Percentiles rank a stretch among this genome's conserved stretches.
Conservation (phyloP, 306 rosid species). For the Quercus suber region DNA sequence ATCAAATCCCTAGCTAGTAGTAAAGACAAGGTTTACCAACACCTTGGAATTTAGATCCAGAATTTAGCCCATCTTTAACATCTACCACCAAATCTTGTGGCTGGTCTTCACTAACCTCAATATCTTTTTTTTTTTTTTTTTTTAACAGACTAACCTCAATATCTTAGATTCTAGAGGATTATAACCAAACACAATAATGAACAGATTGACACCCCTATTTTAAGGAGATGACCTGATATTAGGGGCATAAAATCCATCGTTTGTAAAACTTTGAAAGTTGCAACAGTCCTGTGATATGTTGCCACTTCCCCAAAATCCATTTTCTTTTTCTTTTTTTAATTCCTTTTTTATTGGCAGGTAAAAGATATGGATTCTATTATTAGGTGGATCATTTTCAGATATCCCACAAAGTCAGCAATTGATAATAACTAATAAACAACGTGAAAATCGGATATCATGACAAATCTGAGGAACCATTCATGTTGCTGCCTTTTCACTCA, state of each 20-base stretch:
- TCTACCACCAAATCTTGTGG: too few relatives aligned
- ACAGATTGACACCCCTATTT: not conserved
- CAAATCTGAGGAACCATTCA: not conserved
- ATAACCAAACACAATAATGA: not conserved
- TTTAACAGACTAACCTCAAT: too few relatives aligned
- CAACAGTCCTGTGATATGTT: not conserved
- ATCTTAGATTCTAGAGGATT: not conserved
- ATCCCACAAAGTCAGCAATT: slow-evolving; percentile 12
- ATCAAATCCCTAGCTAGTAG: too few relatives aligned
- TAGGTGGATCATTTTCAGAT: not conserved
- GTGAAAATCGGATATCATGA: not conserved
- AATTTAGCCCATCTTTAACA: too few relatives aligned
- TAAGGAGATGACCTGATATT: not conserved
- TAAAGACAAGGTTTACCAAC: too few relatives aligned
- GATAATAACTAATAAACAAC: not conserved
- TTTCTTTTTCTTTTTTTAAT: too few relatives aligned
- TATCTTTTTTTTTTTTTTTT: too few relatives aligned
- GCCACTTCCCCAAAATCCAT: not conserved
- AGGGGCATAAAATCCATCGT: not conserved
- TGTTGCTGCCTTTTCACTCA: not conserved
- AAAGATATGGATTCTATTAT: not conserved
- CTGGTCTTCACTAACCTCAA: too few relatives aligned
- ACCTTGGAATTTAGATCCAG: too few relatives aligned
- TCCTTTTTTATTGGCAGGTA: not conserved
- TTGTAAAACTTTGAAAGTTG: not conserved